Evolutionary conservation across 179 eudicot genomes (phyloP).

Genomic region (Drosera spatulata): DNA sequence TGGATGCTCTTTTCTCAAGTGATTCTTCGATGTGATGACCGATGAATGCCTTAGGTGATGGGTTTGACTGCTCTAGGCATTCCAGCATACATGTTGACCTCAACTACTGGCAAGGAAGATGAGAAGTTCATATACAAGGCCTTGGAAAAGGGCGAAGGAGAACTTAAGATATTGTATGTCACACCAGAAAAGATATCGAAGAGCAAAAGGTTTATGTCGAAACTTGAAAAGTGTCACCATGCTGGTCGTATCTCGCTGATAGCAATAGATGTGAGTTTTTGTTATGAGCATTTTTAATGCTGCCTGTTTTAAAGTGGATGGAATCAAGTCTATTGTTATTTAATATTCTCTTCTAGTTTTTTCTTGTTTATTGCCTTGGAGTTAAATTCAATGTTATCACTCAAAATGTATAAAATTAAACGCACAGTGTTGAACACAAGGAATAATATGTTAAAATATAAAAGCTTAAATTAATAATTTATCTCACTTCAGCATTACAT

Average conservation of each 20-base stretch:
- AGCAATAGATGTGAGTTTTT: slow-evolving; percentile 73
- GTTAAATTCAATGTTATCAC: no score
- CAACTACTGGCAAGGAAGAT: slow-evolving; percentile 74
- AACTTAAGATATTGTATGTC: slow-evolving; percentile 82
- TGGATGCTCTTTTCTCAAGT: background rate
- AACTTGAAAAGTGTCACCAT: slow-evolving; percentile 95
- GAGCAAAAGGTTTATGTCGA: slow-evolving; percentile 98
- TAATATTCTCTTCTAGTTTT: no score
- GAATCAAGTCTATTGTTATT: no score
- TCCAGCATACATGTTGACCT: slow-evolving; percentile 83
- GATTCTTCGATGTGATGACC: slow-evolving; percentile 5
- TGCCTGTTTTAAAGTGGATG: no score
- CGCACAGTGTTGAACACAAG: no score
- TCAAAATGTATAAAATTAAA: no score
- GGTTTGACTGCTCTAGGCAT: slow-evolving; percentile 91
- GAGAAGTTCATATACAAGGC: slow-evolving; percentile 88
- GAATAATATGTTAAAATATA: no score
- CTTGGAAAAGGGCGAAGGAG: slow-evolving; percentile 90
- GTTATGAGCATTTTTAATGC: no score
- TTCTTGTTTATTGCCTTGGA: no score
- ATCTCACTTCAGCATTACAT: no score
- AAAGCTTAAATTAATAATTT: no score
- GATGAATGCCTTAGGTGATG: slow-evolving; percentile 61
- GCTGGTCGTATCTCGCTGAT: slow-evolving; percentile 89
- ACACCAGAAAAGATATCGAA: slow-evolving; percentile 98